A percentile compares a stretch with the other conserved stretches of the same genome.
These are phyloP conservation scores for Penicillium turbatum DNA, from an alignment of 495 filamentous ascomycete species.

Conservation along the genomic window DNA sequence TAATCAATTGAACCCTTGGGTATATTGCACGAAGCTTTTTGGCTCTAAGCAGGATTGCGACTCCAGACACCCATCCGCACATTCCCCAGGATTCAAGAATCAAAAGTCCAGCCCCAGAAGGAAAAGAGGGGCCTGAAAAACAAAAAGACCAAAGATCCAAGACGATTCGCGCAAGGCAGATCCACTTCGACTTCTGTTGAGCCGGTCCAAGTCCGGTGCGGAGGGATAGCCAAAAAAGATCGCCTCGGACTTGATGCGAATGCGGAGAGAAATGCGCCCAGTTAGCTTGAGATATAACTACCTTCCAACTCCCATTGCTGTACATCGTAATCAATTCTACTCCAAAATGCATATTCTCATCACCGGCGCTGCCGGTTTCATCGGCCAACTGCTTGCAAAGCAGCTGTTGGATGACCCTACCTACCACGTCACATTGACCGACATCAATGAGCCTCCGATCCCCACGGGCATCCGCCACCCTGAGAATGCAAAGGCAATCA, in stretches of 20 bases:
- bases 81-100: background rate
- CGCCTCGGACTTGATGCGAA: conserved; percentile 42
- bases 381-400: conserved; percentile 60
- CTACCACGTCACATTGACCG: conserved; percentile 56
- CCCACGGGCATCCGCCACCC: conserved; percentile 49
- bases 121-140: background rate
- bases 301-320: background rate
- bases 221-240: conserved; percentile 16
- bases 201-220: conserved; percentile 37
- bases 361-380: conserved; percentile 64
- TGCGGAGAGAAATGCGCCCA: conserved; percentile 27
- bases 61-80: too few relatives aligned
- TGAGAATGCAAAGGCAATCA: conserved; percentile 48
- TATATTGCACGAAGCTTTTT: background rate
- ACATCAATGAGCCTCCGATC: conserved; percentile 54
- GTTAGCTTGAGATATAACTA: background rate
- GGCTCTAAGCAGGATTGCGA: too few relatives aligned
- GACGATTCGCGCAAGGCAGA: conserved; percentile 7
- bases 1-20: background rate
- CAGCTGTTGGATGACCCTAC: conserved; percentile 54
- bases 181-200: conserved; percentile 11
- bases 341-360: conserved; percentile 57
- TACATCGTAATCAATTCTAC: background rate
- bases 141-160: background rate
- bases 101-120: background rate